phyloP scores from a whole-genome alignment of 225 moss, liverwort and hornwort species.

The Rhytidiadelphus loreus region DNA sequence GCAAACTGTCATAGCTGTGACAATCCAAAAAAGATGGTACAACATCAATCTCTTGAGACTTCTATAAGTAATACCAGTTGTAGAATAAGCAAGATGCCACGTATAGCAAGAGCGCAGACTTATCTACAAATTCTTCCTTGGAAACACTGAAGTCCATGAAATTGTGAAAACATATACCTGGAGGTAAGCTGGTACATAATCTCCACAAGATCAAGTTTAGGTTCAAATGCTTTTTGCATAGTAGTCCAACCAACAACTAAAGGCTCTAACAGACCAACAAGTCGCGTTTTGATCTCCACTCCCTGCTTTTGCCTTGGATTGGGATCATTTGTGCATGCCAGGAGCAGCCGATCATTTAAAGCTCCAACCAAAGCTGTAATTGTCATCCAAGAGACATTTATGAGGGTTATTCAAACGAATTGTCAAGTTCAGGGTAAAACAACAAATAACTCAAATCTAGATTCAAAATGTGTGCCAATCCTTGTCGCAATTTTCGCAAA shows the following conservation, averaged over 20 bases:
- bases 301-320: constrained; percentile 91
- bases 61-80: neutral
- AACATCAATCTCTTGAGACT: neutral
- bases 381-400: neutral
- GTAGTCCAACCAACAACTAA: constrained; percentile 98
- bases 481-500: neutral
- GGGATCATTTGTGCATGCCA: constrained; percentile 97
- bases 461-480: neutral
- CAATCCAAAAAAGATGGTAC: neutral
- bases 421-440: neutral
- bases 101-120: neutral
- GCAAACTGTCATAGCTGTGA: constrained; percentile 87
- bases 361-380: constrained; percentile 81
- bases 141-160: neutral
- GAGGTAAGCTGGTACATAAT: constrained; percentile 99
- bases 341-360: constrained; percentile 89
- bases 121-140: neutral
- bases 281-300: constrained; percentile 93
- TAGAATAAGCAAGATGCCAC: neutral
- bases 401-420: neutral
- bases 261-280: constrained; percentile 90
- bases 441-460: neutral
- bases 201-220: constrained; percentile 91
- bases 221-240: constrained; percentile 83
- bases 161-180: constrained; percentile 33